Evolutionary conservation across 208 protist species (phyloP), one percentile per base, ranked within the genome.

Genomic region (Phytomonas francai): DNA sequence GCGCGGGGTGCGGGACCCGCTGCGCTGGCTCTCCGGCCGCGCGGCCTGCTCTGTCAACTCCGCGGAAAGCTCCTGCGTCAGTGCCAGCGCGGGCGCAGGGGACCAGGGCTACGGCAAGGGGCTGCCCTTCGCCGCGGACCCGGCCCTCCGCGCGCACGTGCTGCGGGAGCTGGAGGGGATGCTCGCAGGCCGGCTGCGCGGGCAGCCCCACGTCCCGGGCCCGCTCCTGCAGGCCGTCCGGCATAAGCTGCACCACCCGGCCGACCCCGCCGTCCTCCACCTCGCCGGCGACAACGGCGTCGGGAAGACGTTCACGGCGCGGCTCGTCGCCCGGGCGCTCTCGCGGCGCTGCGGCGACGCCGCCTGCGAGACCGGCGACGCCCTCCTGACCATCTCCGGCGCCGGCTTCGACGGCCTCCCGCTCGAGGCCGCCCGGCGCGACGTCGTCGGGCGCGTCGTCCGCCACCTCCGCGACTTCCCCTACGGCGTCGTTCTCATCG

Each of bases 261-360:
- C 66, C 8, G 78, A 88, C 71, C 85, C 84, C 11, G 78, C 92
- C 49, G 81, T 95, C 9, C 72, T 95, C 31, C 86, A 90, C 74
- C 80, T 91, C 22, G 87, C 84, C 7, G 90, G 90, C 0, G 90
- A 95, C 64, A 92, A 92, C 49, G 87, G 83, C 6, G 86, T 91
- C 19, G 89, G 89, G 62, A 95, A 92, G 73, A 93, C 77, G 3
- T 71, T 83, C 70, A 91, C 81, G 0, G 88, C 85, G 4, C 77
- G 79, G 0, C 73, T 93, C 30, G 63, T 93, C 29, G 91, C 88
- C 7, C 68, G 81, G 49, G 88, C 88, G 30, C 67, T 78, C 3
- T 93, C 88, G 54, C 70, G 80, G 66, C 79, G 73, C 29, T 80
- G 69, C 71, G 3, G 56, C 61, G 12, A 68, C 14, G 73, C 70